A percentile compares a stretch with the other conserved stretches of the same genome.
Evolutionary conservation across 768 basidiomycete genomes (phyloP).

Genomic region (Glaciozyma antarctica): DNA sequence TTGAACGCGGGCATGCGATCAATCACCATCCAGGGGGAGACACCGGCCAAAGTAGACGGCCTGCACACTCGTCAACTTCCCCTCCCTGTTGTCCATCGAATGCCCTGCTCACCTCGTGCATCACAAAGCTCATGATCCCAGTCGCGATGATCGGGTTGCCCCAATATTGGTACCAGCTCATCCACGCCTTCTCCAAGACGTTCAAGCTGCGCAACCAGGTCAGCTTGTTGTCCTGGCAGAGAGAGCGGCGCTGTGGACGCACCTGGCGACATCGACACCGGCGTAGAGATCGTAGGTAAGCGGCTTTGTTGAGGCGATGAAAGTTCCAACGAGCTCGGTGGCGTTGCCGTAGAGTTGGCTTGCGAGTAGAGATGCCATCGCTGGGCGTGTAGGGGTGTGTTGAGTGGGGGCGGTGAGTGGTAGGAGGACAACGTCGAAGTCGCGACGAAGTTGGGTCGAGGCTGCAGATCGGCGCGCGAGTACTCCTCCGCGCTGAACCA

Average conservation of each 20-base stretch:
- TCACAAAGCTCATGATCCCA: conserved; percentile 75
- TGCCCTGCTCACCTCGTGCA: conserved; percentile 69
- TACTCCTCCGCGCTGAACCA: too few species aligned
- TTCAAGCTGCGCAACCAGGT: not conserved
- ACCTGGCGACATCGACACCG: not conserved
- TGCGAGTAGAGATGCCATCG: not conserved
- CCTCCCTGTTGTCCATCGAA: not conserved
- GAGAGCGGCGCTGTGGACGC: too few species aligned
- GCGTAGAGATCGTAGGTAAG: conserved; percentile 34
- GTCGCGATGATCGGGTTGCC: conserved; percentile 88
- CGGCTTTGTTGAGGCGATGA: conserved; percentile 16
- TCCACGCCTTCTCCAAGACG: conserved; percentile 47
- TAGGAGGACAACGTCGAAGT: too few species aligned
- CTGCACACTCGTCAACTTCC: too few species aligned
- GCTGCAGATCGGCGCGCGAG: too few species aligned
- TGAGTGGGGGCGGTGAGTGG: too few species aligned
- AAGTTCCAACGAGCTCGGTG: conserved; percentile 14
- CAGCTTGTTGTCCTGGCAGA: too few species aligned
- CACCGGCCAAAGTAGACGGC: conserved; percentile 91
- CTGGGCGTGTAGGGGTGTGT: not conserved
- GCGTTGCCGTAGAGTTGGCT: conserved; percentile 19
- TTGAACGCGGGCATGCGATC: conserved; percentile 82
- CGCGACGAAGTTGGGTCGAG: too few species aligned
- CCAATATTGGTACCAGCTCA: conserved; percentile 71
- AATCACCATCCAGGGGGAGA: conserved; percentile 88